phyloP scores from a whole-genome alignment of 305 asterid species.

The Rubia peregrina region DNA sequence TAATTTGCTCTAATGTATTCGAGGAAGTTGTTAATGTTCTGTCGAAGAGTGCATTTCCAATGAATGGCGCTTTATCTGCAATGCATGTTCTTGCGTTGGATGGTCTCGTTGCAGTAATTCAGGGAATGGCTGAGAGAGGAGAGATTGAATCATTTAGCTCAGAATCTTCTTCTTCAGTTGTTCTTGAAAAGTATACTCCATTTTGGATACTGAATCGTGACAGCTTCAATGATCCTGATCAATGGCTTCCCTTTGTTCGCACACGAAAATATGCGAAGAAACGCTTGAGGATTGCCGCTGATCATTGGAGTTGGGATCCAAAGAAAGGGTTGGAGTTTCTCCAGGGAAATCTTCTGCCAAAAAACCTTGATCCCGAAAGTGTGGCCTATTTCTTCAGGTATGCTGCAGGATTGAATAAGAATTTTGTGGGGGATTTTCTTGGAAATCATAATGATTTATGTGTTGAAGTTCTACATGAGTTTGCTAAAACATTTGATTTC shows the following conservation, averaged over 20 bases:
- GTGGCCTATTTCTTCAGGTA: slow-evolving; percentile 99
- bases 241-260: slow-evolving; percentile 90
- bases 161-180: slow-evolving; percentile 43
- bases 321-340: slow-evolving; percentile 97
- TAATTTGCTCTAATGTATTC: slow-evolving; percentile 84
- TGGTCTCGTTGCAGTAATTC: slow-evolving; percentile 92
- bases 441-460: slow-evolving; percentile 92
- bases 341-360: slow-evolving; percentile 93
- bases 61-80: slow-evolving; percentile 76
- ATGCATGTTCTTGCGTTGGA: slow-evolving; percentile 98
- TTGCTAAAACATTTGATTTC: slow-evolving; percentile 95
- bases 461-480: slow-evolving; percentile 85
- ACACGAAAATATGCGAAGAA: slow-evolving; percentile 78
- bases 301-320: slow-evolving; percentile 96
- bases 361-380: slow-evolving; percentile 97
- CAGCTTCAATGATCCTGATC: slow-evolving; percentile 68
- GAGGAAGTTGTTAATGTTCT: slow-evolving; percentile 91
- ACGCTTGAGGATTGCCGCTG: slow-evolving; percentile 96
- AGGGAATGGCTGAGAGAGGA: slow-evolving; percentile 99
- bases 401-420: slow-evolving; percentile 93
- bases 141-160: slow-evolving; percentile 64
- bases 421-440: slow-evolving; percentile 93
- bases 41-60: slow-evolving; percentile 94
- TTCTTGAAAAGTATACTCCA: slow-evolving; percentile 73
- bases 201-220: slow-evolving; percentile 97